phyloP scores from a whole-genome alignment of 2,329 filamentous ascomycete species.

The Fusarium sp. region DNA sequence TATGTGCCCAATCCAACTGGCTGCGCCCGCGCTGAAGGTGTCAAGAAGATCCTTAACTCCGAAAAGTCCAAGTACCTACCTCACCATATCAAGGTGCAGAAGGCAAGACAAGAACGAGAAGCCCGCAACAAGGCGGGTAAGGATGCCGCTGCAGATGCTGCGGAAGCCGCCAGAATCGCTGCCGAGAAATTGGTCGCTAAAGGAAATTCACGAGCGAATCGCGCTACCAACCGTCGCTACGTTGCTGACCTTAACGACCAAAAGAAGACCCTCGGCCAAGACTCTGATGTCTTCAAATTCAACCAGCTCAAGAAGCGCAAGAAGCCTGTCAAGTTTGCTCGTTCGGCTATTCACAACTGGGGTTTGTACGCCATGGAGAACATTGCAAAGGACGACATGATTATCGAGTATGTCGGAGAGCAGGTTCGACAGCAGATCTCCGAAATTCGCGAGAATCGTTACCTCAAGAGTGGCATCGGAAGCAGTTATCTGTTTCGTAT shows the following conservation, averaged over 20 bases:
- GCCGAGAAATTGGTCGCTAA: constrained; percentile 86
- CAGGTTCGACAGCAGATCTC: constrained; percentile 97
- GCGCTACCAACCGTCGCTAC: constrained; percentile 93
- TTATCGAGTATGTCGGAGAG: constrained; percentile 99
- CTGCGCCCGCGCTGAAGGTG: constrained; percentile 89
- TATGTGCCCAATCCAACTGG: constrained; percentile 90
- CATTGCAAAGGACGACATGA: constrained; percentile 98
- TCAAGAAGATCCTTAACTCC: constrained; percentile 94
- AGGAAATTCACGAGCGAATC: constrained; percentile 90
- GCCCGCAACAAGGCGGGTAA: constrained; percentile 75
- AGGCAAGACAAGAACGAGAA: constrained; percentile 90
- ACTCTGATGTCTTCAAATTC: constrained; percentile 94
- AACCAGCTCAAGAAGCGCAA: constrained; percentile 99
- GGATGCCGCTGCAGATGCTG: constrained; percentile 72
- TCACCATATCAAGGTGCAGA: constrained; percentile 96
- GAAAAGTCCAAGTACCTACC: constrained; percentile 99
- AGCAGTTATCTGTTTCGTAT: constrained; percentile 98
- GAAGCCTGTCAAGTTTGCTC: constrained; percentile 97
- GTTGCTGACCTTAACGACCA: constrained; percentile 96
- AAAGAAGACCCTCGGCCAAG: constrained; percentile 84
- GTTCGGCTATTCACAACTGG: constrained; percentile 99
- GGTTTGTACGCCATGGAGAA: constrained; percentile 97
- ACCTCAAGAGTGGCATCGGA: constrained; percentile 95
- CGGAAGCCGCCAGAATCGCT: constrained; percentile 77
- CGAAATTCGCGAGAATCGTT: constrained; percentile 92